These are phyloP conservation scores for Phyllosticta citriasiana DNA, from an alignment of 2,329 filamentous ascomycete genomes.

Conservation along the genomic window DNA sequence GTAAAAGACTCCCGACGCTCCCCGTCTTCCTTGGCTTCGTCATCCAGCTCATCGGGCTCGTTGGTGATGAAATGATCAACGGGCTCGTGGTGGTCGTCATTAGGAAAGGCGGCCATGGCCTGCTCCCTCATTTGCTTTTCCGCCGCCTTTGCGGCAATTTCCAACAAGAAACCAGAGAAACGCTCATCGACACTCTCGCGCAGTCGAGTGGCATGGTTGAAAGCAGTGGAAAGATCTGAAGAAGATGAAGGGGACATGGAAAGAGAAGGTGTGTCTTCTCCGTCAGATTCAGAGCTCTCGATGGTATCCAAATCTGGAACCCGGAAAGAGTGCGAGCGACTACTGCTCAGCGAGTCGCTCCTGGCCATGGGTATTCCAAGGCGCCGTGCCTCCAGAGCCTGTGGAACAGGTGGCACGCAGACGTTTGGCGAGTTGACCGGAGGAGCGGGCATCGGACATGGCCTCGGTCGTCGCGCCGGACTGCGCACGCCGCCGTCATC, in stretches of 20 bases:
- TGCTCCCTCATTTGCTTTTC: slow-evolving; percentile 71
- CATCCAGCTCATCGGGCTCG: slow-evolving; percentile 33
- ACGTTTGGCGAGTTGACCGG: slow-evolving; percentile 25
- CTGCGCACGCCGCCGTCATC: slow-evolving; percentile 21
- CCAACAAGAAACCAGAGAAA: slow-evolving; percentile 66
- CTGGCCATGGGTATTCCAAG: slow-evolving; percentile 24
- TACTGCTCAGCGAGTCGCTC: slow-evolving; percentile 22
- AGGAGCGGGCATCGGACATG: slow-evolving; percentile 48
- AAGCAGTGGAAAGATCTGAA: slow-evolving; percentile 38
- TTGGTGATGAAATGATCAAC: slow-evolving; percentile 63
- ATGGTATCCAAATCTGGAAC: slow-evolving; percentile 53
- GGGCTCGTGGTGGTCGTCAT: slow-evolving; percentile 56
- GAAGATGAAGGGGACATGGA: slow-evolving; percentile 36
- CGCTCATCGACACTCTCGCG: slow-evolving; percentile 63
- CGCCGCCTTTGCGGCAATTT: slow-evolving; percentile 68
- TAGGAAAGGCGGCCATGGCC: slow-evolving; percentile 67
- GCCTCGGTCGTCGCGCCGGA: slow-evolving; percentile 17
- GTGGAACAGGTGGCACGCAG: slow-evolving; percentile 21
- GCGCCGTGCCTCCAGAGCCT: slow-evolving; percentile 27
- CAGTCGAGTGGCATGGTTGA: slow-evolving; percentile 45
- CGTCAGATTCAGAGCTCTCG: slow-evolving; percentile 49
- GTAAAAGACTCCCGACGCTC: slow-evolving; percentile 50
- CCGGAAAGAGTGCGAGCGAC: slow-evolving; percentile 46
- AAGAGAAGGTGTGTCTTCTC: slow-evolving; percentile 36
- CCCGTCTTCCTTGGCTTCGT: slow-evolving; percentile 39